phyloP scores from a whole-genome alignment of 768 basidiomycete species.

The Russula sp. region DNA sequence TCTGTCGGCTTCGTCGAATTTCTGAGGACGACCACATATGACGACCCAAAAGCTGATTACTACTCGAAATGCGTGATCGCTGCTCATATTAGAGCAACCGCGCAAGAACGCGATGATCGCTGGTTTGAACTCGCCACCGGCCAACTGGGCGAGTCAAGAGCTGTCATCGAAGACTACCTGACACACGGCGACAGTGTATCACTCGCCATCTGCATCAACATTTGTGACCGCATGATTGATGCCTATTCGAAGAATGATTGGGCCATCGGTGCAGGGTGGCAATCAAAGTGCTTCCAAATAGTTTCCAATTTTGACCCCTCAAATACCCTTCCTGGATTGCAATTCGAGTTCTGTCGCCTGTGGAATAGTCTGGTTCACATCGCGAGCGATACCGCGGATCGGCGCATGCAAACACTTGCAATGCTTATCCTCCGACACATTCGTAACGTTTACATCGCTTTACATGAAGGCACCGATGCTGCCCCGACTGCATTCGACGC shows the following conservation, averaged over 20 bases:
- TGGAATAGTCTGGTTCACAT: background rate
- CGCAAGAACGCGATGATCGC: too few relatives aligned
- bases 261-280: background rate
- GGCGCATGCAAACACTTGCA: background rate
- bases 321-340: background rate
- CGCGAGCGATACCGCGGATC: background rate
- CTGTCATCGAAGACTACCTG: too few relatives aligned
- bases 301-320: conserved; percentile 2
- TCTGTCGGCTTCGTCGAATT: background rate
- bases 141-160: too few relatives aligned
- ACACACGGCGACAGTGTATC: too few relatives aligned
- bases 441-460: background rate
- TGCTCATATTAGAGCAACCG: background rate
- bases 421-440: background rate
- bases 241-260: background rate
- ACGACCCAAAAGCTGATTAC: background rate
- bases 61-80: background rate
- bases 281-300: background rate
- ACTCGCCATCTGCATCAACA: too few relatives aligned
- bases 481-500: too few relatives aligned
- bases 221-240: background rate
- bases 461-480: too few relatives aligned
- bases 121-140: too few relatives aligned
- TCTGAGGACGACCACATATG: background rate
- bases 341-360: background rate